phyloP scores from a whole-genome alignment of 495 filamentous ascomycete genomes.

The Hypomontagnella submonticulosa region DNA sequence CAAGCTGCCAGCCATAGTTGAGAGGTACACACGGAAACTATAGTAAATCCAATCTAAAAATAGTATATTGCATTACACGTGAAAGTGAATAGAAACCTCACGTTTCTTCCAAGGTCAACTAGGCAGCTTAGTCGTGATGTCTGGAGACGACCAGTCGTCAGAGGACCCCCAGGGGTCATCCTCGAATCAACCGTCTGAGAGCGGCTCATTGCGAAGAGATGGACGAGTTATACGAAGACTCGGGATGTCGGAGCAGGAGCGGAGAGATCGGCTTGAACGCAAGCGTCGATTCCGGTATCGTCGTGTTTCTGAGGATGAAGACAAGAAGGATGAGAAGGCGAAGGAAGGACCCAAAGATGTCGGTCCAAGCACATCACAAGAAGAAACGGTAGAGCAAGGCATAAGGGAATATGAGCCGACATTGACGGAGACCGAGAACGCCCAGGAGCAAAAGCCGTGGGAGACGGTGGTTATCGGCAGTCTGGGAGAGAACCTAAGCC shows the following conservation, averaged over 20 bases:
- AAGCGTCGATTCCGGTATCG: conserved; percentile 24
- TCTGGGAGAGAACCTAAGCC: conserved; percentile 52
- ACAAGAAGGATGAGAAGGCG: neutral
- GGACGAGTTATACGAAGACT: conserved; percentile 18
- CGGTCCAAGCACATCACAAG: neutral
- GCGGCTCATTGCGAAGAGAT: neutral
- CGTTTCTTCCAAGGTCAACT: neutral
- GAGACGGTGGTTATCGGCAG: conserved; percentile 45
- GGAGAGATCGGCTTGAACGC: conserved; percentile 33
- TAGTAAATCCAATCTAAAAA: neutral
- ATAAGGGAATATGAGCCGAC: neutral
- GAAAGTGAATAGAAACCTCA: neutral
- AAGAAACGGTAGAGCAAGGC: conserved; percentile 14
- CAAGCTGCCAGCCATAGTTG: conserved; percentile 10
- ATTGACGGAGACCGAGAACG: neutral
- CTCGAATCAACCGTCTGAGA: neutral
- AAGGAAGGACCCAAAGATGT: neutral
- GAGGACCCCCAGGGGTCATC: conserved; percentile 10
- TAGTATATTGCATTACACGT: no score
- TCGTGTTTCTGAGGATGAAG: conserved; percentile 3
- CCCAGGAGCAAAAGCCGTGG: conserved; percentile 42
- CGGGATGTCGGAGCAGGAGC: conserved; percentile 45
- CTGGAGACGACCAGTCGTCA: conserved; percentile 6
- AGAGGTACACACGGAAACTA: conserved; percentile 3
- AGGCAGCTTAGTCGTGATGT: neutral